Conservation (phyloP, 176 grass and related monocot species). For the Phoenix roebelenii region DNA sequence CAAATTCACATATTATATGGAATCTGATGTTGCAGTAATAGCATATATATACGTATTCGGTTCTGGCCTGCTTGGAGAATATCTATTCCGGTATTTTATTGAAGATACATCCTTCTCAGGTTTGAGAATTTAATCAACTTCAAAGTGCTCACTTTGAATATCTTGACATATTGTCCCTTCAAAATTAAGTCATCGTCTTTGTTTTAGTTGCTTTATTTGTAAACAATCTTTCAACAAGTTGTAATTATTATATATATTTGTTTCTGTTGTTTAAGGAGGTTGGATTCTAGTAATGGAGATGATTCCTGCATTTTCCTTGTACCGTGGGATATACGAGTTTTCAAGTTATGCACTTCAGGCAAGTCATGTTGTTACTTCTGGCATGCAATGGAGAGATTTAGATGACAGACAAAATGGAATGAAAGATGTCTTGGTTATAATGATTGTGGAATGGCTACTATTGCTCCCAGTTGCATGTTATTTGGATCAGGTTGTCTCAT, state of each 20-base stretch:
- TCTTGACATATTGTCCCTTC: too few species aligned
- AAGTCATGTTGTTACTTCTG: slow-evolving; percentile 27
- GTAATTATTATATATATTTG: background rate
- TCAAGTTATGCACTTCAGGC: slow-evolving; percentile 30
- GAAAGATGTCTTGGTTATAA: slow-evolving; percentile 50
- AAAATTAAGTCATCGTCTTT: too few species aligned
- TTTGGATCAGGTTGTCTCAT: background rate
- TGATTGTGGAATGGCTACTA: slow-evolving; percentile 35
- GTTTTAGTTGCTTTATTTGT: background rate
- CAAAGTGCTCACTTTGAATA: background rate
- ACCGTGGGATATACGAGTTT: slow-evolving; percentile 49
- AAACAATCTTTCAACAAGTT: background rate
- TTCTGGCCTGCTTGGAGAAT: slow-evolving; percentile 5
- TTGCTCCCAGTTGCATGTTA: slow-evolving; percentile 24
- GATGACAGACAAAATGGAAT: slow-evolving; percentile 37
- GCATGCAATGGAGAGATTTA: slow-evolving; percentile 48
- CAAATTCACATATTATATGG: too few species aligned
- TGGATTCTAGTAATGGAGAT: slow-evolving; percentile 55
- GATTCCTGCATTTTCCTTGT: slow-evolving; percentile 65
- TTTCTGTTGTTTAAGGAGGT: slow-evolving; percentile 16
- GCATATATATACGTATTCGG: slow-evolving; percentile 65
- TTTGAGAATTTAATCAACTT: background rate
- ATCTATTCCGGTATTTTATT: slow-evolving; percentile 10
- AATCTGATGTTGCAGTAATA: slow-evolving; percentile 21
- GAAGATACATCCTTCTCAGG: slow-evolving; percentile 6